A percentile compares a stretch with the other conserved stretches of the same genome.
phyloP scores from a whole-genome alignment of 768 basidiomycete species.

The Pisolithus marmoratus region DNA sequence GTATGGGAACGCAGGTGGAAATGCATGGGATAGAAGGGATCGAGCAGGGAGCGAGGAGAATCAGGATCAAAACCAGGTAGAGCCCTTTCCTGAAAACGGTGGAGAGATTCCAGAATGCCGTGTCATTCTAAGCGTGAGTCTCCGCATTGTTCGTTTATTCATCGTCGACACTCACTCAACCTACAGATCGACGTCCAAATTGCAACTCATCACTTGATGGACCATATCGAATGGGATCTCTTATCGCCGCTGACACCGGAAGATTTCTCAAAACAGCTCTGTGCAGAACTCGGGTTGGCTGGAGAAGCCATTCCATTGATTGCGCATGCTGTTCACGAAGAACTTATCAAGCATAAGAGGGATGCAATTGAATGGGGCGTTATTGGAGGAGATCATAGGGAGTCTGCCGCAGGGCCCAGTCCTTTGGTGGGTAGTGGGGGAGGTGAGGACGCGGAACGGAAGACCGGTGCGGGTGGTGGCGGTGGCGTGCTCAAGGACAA shows the following conservation, averaged over 20 bases:
- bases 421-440: not conserved
- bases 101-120: slow-evolving; percentile 74
- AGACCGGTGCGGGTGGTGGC: not conserved
- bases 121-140: slow-evolving; percentile 70
- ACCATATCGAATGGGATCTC: slow-evolving; percentile 99
- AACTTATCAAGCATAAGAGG: slow-evolving; percentile 91
- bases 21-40: too few relatives aligned
- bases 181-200: slow-evolving; percentile 95
- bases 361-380: slow-evolving; percentile 95
- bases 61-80: not conserved
- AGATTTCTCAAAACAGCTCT: slow-evolving; percentile 72
- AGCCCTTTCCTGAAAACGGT: slow-evolving; percentile 22
- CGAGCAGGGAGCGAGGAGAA: too few relatives aligned
- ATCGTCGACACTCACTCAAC: not conserved
- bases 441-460: slow-evolving; percentile 1
- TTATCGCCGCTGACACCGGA: slow-evolving; percentile 88
- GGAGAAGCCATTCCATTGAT: slow-evolving; percentile 88
- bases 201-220: slow-evolving; percentile 82
- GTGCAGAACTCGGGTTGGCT: slow-evolving; percentile 78
- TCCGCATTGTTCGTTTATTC: not conserved
- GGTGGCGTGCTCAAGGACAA: slow-evolving; percentile 65
- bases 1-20: too few relatives aligned
- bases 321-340: slow-evolving; percentile 92
- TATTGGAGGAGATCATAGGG: slow-evolving; percentile 52
- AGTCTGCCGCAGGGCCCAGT: slow-evolving; percentile 10